These are phyloP conservation scores for Yamadazyma nakazawae DNA, from an alignment of 805 yeast genomes.

Conservation along the genomic window DNA sequence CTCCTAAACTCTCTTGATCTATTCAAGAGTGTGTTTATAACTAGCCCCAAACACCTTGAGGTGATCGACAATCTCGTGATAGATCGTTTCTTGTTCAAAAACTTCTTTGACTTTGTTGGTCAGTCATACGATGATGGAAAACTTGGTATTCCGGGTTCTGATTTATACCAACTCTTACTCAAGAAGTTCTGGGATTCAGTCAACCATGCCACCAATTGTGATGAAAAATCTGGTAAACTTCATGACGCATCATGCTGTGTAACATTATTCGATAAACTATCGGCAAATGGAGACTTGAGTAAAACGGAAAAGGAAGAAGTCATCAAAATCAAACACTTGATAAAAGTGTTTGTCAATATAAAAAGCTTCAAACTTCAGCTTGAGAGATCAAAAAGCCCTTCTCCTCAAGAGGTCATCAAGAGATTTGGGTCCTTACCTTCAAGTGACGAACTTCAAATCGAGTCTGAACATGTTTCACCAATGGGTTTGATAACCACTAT, in stretches of 20 bases:
- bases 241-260: constrained; percentile 25
- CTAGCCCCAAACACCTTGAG: constrained; percentile 5
- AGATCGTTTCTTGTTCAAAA: constrained; percentile 26
- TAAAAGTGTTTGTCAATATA: constrained; percentile 33
- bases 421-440: constrained; percentile 18
- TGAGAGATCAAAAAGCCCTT: constrained; percentile 31
- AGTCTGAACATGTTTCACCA: constrained; percentile 21
- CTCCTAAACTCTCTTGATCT: constrained; percentile 18
- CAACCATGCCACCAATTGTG: constrained; percentile 27
- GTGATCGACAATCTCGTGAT: constrained; percentile 21
- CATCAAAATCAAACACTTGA: constrained; percentile 26
- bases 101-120: constrained; percentile 24
- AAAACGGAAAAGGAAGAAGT: constrained; percentile 6
- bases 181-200: constrained; percentile 35
- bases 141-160: constrained; percentile 11
- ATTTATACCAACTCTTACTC: constrained; percentile 16
- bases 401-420: constrained; percentile 36
- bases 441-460: constrained; percentile 11
- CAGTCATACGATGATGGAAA: constrained; percentile 12
- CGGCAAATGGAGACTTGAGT: constrained; percentile 9
- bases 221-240: constrained; percentile 31
- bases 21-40: constrained; percentile 22
- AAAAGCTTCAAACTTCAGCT: constrained; percentile 34
- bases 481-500: constrained; percentile 38
- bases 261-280: constrained; percentile 21